Conservation (phyloP, 345 rosid species). For the Orychophragmus violaceus region DNA sequence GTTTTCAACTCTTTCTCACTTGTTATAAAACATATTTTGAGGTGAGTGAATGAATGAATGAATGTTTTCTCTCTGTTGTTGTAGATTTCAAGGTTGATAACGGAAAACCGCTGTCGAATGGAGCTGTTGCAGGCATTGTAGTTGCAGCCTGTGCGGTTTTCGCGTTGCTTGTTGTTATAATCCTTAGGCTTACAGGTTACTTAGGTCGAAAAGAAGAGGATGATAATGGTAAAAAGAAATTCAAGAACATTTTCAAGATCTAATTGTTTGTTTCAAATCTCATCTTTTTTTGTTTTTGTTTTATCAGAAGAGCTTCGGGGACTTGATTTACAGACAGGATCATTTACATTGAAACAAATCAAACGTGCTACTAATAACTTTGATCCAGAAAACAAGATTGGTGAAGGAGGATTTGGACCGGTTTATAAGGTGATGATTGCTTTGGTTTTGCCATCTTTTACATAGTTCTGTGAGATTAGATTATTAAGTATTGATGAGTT, state of each 20-base stretch:
- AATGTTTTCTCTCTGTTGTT: slow-evolving; percentile 9
- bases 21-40: neutral
- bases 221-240: slow-evolving; percentile 41
- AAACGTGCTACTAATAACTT: slow-evolving; percentile 71
- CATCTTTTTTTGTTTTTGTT: neutral
- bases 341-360: slow-evolving; percentile 66
- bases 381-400: slow-evolving; percentile 64
- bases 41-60: neutral
- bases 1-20: neutral
- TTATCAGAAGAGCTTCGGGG: slow-evolving; percentile 45
- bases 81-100: slow-evolving; percentile 61
- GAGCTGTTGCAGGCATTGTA: slow-evolving; percentile 65
- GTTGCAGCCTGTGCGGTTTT: slow-evolving; percentile 40
- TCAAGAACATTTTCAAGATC: slow-evolving; percentile 14
- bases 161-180: slow-evolving; percentile 33
- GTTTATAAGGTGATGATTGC: slow-evolving; percentile 62
- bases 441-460: too few species aligned
- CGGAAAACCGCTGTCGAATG: slow-evolving; percentile 43
- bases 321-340: slow-evolving; percentile 70
- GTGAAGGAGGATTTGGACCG: slow-evolving; percentile 97
- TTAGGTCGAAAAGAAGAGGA: slow-evolving; percentile 50
- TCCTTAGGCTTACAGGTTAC: slow-evolving; percentile 46
- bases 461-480: neutral
- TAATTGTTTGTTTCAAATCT: neutral
- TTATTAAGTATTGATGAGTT: slow-evolving; percentile 10